Percentiles rank a stretch among this genome's conserved stretches.
These are phyloP conservation scores for Penicillium brevicompactum DNA, from an alignment of 2,329 filamentous ascomycete species.

Conservation along the genomic window DNA sequence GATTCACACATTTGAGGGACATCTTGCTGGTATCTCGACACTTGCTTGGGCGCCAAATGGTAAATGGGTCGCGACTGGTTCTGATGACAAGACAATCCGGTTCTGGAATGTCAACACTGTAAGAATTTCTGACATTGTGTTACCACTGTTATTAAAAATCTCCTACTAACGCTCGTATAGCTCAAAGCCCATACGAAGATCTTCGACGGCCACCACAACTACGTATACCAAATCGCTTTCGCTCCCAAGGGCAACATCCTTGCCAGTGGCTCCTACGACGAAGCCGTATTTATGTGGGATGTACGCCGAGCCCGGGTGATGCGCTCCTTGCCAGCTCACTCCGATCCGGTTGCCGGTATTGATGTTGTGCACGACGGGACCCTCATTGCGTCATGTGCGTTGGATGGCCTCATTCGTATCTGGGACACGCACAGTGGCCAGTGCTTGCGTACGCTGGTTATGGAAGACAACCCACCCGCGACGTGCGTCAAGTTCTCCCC, in stretches of 20 bases:
- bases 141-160: not conserved
- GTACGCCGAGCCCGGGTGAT: constrained; percentile 84
- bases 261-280: constrained; percentile 92
- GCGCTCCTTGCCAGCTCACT: constrained; percentile 89
- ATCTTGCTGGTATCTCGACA: constrained; percentile 88
- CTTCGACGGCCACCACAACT: constrained; percentile 89
- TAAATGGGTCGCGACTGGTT: constrained; percentile 82
- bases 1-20: constrained; percentile 86
- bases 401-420: constrained; percentile 87
- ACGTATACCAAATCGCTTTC: constrained; percentile 91
- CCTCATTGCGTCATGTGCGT: constrained; percentile 85
- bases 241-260: constrained; percentile 98
- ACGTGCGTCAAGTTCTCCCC: constrained; percentile 89
- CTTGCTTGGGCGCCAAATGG: constrained; percentile 94
- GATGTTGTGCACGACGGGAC: constrained; percentile 93
- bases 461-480: constrained; percentile 92
- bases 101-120: constrained; percentile 75
- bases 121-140: constrained; percentile 12
- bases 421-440: constrained; percentile 97
- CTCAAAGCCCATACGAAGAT: constrained; percentile 61
- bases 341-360: constrained; percentile 89
- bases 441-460: constrained; percentile 89
- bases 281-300: constrained; percentile 97
- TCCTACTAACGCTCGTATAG: constrained; percentile 19
- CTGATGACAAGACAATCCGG: constrained; percentile 93